Conservation (phyloP, 2,329 filamentous ascomycete species). For the Huntiella moniliformis region DNA sequence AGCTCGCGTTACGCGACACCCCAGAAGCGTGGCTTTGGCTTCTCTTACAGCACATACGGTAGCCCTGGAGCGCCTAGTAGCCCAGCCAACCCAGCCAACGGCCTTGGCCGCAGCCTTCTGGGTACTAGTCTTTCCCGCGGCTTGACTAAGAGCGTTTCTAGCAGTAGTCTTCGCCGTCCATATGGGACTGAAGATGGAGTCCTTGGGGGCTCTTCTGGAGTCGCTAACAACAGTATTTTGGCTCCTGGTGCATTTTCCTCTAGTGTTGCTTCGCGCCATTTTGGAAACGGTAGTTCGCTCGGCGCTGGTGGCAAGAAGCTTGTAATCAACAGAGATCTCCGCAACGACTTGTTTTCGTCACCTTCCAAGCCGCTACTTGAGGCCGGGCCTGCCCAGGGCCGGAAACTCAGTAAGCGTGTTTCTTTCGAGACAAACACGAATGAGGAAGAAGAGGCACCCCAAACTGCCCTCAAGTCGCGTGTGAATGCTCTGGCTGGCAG, state of each 20-base stretch:
- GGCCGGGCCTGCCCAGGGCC: conserved; percentile 17
- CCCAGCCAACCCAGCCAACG: conserved; percentile 46
- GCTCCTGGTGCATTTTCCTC: conserved; percentile 70
- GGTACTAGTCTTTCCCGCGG: conserved; percentile 49
- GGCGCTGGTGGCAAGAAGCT: conserved; percentile 65
- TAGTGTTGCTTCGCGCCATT: conserved; percentile 42
- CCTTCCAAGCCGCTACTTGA: conserved; percentile 29
- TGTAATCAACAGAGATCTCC: conserved; percentile 74
- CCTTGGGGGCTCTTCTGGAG: background rate
- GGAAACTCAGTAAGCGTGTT: conserved; percentile 63
- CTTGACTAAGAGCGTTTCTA: conserved; percentile 73
- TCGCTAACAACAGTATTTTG: conserved; percentile 43
- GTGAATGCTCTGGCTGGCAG: conserved; percentile 15
- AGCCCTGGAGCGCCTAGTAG: conserved; percentile 54
- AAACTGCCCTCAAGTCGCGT: conserved; percentile 2
- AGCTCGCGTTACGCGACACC: conserved; percentile 66
- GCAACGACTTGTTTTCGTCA: conserved; percentile 50
- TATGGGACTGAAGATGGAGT: conserved; percentile 53
- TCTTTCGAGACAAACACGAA: conserved; percentile 60
- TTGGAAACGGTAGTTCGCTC: conserved; percentile 38
- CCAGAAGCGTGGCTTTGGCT: conserved; percentile 73
- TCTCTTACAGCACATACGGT: conserved; percentile 82
- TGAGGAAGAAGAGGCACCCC: conserved; percentile 22
- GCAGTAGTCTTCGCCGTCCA: conserved; percentile 65
- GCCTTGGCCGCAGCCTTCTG: conserved; percentile 44